These are phyloP conservation scores for Kluyveromyces wickerhamii DNA, from an alignment of 805 yeast genomes.

Conservation along the genomic window DNA sequence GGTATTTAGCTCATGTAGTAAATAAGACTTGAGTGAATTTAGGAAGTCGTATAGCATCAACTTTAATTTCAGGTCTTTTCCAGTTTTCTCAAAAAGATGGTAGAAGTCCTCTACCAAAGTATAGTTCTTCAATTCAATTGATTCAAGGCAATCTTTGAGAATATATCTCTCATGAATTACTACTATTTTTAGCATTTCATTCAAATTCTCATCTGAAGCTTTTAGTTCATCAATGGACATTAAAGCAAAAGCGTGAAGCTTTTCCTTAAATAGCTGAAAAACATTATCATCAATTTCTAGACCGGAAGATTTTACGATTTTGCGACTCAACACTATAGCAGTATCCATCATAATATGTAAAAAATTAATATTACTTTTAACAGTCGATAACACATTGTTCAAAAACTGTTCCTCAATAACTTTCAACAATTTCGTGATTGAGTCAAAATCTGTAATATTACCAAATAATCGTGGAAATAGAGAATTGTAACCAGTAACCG, in stretches of 20 bases:
- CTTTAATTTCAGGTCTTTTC: constrained; percentile 23
- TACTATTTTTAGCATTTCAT: constrained; percentile 17
- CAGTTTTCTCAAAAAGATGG: constrained; percentile 20
- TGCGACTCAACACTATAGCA: constrained; percentile 12
- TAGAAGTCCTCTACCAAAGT: constrained; percentile 15
- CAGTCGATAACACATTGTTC: constrained; percentile 6
- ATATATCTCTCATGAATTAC: constrained; percentile 25
- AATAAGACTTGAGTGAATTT: constrained; percentile 24
- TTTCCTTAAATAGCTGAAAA: constrained; percentile 11
- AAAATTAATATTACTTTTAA: constrained; percentile 8
- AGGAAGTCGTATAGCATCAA: constrained; percentile 26
- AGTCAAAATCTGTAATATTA: constrained; percentile 11
- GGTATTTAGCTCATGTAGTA: constrained; percentile 18
- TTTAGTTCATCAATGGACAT: constrained; percentile 10
- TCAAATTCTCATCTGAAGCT: constrained; percentile 1
- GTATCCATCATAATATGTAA: constrained; percentile 18
- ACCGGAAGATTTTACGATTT: background rate
- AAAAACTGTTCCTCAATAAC: constrained; percentile 23
- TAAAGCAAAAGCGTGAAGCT: constrained; percentile 11
- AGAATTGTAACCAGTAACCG: constrained; percentile 17
- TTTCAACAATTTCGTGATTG: constrained; percentile 12
- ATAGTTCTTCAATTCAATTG: constrained; percentile 8
- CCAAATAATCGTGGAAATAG: constrained; percentile 24
- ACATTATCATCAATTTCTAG: constrained; percentile 10
- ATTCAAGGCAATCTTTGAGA: constrained; percentile 14